Evolutionary conservation across 371 early-diverging fungal genomes (phyloP), one percentile per base, ranked within the genome.

Genomic region (Haplosporangium sp.): DNA sequence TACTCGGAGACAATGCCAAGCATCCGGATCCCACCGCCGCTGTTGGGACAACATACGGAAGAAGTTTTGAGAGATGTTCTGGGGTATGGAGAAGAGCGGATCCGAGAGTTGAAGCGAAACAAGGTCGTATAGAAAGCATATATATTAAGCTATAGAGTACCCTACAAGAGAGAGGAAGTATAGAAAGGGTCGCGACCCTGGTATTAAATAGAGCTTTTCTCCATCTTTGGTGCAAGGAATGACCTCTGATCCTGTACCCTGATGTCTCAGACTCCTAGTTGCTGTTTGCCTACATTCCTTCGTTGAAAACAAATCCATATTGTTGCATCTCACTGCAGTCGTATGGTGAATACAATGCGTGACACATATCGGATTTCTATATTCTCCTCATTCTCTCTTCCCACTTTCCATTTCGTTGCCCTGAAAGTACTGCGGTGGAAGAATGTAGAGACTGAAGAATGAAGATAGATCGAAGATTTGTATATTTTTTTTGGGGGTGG

Each of bases 41-140:
- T 89, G 56, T 85, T 96, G 18, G 97, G 97, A 23, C 91, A 95
- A 68, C 96, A 97, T 82, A 96, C 95, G 10, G 79, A 86, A 16
- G 89, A 93, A 52, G 85, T 96, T 14, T 83, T 96, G 66, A 73
- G 63, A 20, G 59, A 83, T 1, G 76, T 92, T 12, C 82, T 94
- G 18, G 85, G 85, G 0, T 93, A 92, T 69, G 71, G 84, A 10
- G 67, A 87, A 7, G 41, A 40, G 18, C 59, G 46, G 46, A 69
- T 74, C 14, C 42, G 29, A 6, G 43, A 55, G 8, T 21, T 74
- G 37, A 74, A 52, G 46, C 48, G 69, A 12, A 48, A 43, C 0
- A 67, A 55, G 48, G 68, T 57, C 7, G 53, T 74, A 11, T 74
- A 47, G 41, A 48, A 14, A 16, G 8, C 8, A 48, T n/a, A 14